Conservation (phyloP, 306 rosid genomes). For the Nissolia schottii region DNA sequence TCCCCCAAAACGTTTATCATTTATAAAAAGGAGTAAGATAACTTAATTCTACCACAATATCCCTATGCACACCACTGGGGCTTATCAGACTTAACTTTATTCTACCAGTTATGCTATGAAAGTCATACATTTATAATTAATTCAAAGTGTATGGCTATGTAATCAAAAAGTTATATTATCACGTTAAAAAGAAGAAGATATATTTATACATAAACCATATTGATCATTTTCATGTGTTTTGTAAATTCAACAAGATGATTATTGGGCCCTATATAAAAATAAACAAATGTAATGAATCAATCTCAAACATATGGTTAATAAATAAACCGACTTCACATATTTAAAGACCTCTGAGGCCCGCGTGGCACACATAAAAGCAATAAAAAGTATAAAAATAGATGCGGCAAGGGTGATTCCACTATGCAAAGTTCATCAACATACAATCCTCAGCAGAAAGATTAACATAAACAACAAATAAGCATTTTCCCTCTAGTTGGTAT, state of each 20-base stretch:
- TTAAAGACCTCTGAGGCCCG: neutral
- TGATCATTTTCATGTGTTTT: neutral
- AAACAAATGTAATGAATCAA: neutral
- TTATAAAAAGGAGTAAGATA: neutral
- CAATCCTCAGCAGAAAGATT: neutral
- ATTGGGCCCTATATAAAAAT: neutral
- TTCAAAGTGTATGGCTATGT: neutral
- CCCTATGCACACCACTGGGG: neutral
- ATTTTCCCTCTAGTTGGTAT: too few relatives aligned
- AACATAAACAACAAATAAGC: too few relatives aligned
- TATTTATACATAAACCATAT: too few relatives aligned
- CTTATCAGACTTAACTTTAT: neutral
- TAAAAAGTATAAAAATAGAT: neutral
- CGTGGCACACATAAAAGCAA: neutral
- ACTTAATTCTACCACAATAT: too few relatives aligned
- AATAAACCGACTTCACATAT: neutral
- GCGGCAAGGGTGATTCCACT: neutral
- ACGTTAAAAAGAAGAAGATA: too few relatives aligned
- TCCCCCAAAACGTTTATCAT: neutral
- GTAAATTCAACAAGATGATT: neutral
- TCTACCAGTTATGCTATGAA: neutral
- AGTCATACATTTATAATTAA: neutral
- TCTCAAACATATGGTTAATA: neutral
- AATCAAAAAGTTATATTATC: too few relatives aligned
- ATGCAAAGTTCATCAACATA: neutral